Conservation (phyloP, 2,329 filamentous ascomycete species). For the Ceratocystiopsis sp. region DNA sequence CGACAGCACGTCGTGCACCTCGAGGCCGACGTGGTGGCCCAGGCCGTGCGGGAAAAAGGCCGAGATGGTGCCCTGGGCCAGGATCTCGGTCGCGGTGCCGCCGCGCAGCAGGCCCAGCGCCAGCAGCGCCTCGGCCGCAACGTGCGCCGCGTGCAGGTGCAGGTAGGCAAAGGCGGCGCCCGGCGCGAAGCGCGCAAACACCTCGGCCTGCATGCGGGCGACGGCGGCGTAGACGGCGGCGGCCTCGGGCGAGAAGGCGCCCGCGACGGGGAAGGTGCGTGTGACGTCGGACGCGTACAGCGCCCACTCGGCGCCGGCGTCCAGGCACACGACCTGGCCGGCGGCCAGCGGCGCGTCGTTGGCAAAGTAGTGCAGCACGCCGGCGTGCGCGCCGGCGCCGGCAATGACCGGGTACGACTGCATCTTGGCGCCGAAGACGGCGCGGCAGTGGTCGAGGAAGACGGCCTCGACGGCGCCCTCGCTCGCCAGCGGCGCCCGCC, state of each 20-base stretch:
- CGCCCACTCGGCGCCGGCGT: conserved; percentile 73
- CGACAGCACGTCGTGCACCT: conserved; percentile 43
- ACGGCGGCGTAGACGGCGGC: conserved; percentile 63
- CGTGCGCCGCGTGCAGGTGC: conserved; percentile 53
- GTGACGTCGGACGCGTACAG: conserved; percentile 87
- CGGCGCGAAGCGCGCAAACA: conserved; percentile 50
- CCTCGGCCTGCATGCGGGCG: conserved; percentile 61
- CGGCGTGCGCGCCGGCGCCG: conserved; percentile 65
- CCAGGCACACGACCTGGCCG: conserved; percentile 60
- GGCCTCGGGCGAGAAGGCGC: conserved; percentile 50
- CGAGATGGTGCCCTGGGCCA: conserved; percentile 32
- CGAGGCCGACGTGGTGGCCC: conserved; percentile 48
- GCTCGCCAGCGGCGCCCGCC: conserved; percentile 35
- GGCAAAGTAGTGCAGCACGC: conserved; percentile 69
- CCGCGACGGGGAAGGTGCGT: conserved; percentile 64
- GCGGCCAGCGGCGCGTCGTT: conserved; percentile 59
- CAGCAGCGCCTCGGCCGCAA: conserved; percentile 56
- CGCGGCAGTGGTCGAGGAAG: conserved; percentile 57
- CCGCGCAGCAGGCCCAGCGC: conserved; percentile 55
- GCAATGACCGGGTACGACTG: conserved; percentile 87
- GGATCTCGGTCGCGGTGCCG: conserved; percentile 36
- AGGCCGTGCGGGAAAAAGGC: conserved; percentile 52
- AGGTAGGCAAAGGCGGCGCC: conserved; percentile 56
- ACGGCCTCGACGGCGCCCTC: conserved; percentile 73
- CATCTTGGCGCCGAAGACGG: conserved; percentile 46